Evolutionary conservation across 148 eudicot genomes (phyloP).

Genomic region (Hydrangea macrophylla): DNA sequence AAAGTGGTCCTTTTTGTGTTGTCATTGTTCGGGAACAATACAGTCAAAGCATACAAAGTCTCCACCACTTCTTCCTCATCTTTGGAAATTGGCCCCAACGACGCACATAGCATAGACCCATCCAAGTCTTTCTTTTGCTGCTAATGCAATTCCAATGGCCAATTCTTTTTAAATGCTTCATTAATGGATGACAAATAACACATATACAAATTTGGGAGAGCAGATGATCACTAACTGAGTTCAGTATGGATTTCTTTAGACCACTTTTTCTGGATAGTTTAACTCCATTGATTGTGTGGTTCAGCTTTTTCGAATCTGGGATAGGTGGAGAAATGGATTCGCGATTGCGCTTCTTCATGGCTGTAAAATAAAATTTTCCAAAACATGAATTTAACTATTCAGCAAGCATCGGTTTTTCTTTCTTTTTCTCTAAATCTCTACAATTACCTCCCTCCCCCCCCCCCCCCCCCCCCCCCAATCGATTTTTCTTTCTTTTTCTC

Average conservation of each 20-base stretch:
- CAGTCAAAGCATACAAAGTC: conserved; percentile 65
- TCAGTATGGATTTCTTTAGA: conserved; percentile 36
- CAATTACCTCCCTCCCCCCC: too few species aligned
- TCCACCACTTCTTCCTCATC: conserved; percentile 88
- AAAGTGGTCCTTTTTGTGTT: conserved; percentile 11
- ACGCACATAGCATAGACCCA: conserved; percentile 3
- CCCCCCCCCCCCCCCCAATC: too few species aligned
- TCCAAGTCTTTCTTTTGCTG: conserved; percentile 26
- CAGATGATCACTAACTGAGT: conserved; percentile 17
- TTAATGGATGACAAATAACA: neutral
- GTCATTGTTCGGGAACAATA: conserved; percentile 35
- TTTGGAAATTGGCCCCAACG: conserved; percentile 40
- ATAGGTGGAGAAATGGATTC: conserved; percentile 30
- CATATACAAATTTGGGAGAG: neutral
- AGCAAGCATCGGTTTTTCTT: neutral
- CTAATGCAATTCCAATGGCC: conserved; percentile 16
- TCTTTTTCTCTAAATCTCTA: too few species aligned
- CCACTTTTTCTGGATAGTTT: conserved; percentile 23
- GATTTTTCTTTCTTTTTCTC: too few species aligned
- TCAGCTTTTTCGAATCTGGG: conserved; percentile 29
- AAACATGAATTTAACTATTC: neutral
- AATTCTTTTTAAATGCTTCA: neutral
- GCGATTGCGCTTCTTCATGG: conserved; percentile 51
- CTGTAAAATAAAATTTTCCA: conserved; percentile 24
- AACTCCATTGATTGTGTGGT: conserved; percentile 26